Evolutionary conservation across 805 yeast species (phyloP).

Genomic region (Torulaspora indica): DNA sequence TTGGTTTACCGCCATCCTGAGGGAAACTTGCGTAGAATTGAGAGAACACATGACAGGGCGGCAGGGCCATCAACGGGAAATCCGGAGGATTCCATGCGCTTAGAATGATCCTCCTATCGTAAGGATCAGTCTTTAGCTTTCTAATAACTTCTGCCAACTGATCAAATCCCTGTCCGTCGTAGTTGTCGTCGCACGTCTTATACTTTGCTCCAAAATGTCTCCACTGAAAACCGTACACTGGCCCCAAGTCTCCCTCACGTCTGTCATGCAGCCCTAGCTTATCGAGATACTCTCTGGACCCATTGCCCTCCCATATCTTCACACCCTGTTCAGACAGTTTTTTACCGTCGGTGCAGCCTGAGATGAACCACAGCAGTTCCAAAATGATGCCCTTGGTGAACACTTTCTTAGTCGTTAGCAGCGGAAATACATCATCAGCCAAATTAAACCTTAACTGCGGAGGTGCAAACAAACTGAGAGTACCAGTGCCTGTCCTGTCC

Average conservation of each 20-base stretch:
- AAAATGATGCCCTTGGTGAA: conserved; percentile 84
- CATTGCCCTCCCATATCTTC: conserved; percentile 99
- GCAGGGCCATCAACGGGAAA: conserved; percentile 88
- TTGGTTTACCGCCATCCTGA: conserved; percentile 48
- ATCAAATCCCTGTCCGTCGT: conserved; percentile 83
- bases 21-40: conserved; percentile 93
- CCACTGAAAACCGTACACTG: conserved; percentile 99
- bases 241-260: conserved; percentile 93
- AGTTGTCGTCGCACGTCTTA: conserved; percentile 79
- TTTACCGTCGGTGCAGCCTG: conserved; percentile 86
- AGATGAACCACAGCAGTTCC: conserved; percentile 89
- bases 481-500: conserved; percentile 98
- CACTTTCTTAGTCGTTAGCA: conserved; percentile 88
- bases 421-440: conserved; percentile 69
- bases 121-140: conserved; percentile 80
- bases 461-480: conserved; percentile 86
- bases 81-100: conserved; percentile 99
- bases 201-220: conserved; percentile 97
- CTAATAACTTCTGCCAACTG: conserved; percentile 78
- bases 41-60: conserved; percentile 96
- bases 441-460: conserved; percentile 86
- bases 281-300: conserved; percentile 86
- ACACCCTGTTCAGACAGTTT: conserved; percentile 75
- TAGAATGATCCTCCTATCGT: conserved; percentile 88
- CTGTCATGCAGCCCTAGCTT: conserved; percentile 72